Evolutionary conservation across 2,329 filamentous ascomycete species (phyloP).

Genomic region (Xylaria multiplex): DNA sequence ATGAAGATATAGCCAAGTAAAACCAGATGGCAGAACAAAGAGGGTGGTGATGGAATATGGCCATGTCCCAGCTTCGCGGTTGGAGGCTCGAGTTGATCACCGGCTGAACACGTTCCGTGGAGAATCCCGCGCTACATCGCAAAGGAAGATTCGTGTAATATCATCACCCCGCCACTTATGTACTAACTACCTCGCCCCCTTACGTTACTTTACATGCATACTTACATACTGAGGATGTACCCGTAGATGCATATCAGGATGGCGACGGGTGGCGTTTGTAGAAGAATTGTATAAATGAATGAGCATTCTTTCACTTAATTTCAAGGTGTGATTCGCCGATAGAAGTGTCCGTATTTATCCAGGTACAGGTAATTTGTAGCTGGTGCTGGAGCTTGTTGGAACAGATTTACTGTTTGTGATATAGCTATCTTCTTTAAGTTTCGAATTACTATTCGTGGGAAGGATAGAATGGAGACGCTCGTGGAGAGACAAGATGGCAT

Average conservation of each 20-base stretch:
- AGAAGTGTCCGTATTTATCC: no score
- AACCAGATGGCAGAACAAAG: neutral
- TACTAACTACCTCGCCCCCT: neutral
- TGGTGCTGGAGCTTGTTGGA: no score
- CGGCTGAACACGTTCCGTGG: neutral
- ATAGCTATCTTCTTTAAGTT: no score
- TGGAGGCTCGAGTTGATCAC: no score
- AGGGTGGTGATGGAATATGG: neutral
- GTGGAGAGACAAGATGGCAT: no score
- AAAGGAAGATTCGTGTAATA: slow-evolving; percentile 25
- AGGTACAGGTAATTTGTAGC: no score
- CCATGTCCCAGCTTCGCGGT: neutral
- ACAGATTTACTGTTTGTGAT: no score
- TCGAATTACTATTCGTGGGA: no score
- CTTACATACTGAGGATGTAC: neutral
- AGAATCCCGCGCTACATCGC: no score
- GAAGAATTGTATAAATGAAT: slow-evolving; percentile 26
- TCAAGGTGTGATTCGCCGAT: neutral
- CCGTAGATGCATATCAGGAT: neutral
- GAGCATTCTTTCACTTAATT: neutral
- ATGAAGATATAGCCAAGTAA: no score
- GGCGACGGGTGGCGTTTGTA: neutral
- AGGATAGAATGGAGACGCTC: no score
- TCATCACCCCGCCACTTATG: slow-evolving; percentile 24
- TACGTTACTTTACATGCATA: neutral